Evolutionary conservation across 1,139 yeast genomes (phyloP).

Genomic region (Blastobotrys petasosporus): DNA sequence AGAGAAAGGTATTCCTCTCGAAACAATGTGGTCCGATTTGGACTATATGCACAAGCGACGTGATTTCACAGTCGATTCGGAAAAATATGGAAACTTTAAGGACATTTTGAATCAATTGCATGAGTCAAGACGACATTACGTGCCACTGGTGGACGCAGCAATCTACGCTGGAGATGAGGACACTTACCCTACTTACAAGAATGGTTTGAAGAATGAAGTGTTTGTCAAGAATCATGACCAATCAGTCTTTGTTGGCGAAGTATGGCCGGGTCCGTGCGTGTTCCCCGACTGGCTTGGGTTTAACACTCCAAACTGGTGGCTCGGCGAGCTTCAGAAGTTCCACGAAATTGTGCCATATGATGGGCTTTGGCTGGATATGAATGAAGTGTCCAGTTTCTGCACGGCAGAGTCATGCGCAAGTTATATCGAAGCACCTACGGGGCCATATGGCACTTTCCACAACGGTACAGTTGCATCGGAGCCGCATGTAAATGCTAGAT

Average conservation of each 20-base stretch:
- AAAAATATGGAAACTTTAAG: constrained; percentile 27
- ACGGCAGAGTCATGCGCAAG: constrained; percentile 26
- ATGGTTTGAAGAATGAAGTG: constrained; percentile 30
- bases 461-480: constrained; percentile 25
- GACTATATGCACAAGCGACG: constrained; percentile 30
- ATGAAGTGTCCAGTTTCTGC: constrained; percentile 36
- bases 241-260: constrained; percentile 18
- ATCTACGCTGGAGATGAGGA: constrained; percentile 32
- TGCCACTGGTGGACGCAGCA: constrained; percentile 37
- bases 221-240: constrained; percentile 32
- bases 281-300: constrained; percentile 35
- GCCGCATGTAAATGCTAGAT: constrained; percentile 30
- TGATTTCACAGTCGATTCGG: constrained; percentile 34
- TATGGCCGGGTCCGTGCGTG: constrained; percentile 31
- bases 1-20: constrained; percentile 16
- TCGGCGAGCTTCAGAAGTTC: constrained; percentile 26
- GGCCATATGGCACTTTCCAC: constrained; percentile 21
- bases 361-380: constrained; percentile 39
- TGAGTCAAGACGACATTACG: constrained; percentile 29
- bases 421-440: constrained; percentile 19
- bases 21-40: constrained; percentile 21
- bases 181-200: constrained; percentile 28
- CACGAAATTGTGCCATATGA: constrained; percentile 29
- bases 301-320: constrained; percentile 31
- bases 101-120: constrained; percentile 30